Conservation (phyloP, 2,329 filamentous ascomycete genomes). For the Epichloe aotearoae region DNA sequence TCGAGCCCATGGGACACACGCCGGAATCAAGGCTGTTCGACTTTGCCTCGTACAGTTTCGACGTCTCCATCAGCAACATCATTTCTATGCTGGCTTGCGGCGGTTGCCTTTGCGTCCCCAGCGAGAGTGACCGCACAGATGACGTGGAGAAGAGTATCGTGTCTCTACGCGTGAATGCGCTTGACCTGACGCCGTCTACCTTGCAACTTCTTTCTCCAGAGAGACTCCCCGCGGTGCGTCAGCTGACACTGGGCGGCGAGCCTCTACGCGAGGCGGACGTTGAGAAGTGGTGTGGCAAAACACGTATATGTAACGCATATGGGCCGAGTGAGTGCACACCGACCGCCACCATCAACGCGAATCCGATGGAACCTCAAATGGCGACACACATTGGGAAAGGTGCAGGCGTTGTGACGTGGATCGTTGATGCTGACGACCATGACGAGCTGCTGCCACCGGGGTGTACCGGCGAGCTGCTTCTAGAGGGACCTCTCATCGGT, state of each 20-base stretch:
- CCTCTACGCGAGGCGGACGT: neutral
- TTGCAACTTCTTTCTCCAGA: neutral
- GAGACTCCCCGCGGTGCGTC: neutral
- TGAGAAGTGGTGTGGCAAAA: neutral
- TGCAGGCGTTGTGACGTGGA: constrained; percentile 10
- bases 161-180: neutral
- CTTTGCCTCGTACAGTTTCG: constrained; percentile 5
- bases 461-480: constrained; percentile 19
- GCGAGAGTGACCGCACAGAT: neutral
- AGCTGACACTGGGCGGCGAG: neutral
- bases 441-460: constrained; percentile 9
- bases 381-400: neutral
- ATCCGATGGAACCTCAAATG: neutral
- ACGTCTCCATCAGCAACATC: neutral
- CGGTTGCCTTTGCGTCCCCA: neutral
- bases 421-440: constrained; percentile 12
- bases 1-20: neutral
- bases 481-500: constrained; percentile 33
- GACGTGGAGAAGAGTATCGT: neutral
- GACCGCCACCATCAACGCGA: neutral
- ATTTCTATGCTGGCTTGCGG: neutral
- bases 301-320: neutral
- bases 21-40: neutral
- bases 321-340: neutral
- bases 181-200: neutral